Conservation (phyloP, 371 early-diverging fungal genomes). For the Cokeromyces recurvatus region DNA sequence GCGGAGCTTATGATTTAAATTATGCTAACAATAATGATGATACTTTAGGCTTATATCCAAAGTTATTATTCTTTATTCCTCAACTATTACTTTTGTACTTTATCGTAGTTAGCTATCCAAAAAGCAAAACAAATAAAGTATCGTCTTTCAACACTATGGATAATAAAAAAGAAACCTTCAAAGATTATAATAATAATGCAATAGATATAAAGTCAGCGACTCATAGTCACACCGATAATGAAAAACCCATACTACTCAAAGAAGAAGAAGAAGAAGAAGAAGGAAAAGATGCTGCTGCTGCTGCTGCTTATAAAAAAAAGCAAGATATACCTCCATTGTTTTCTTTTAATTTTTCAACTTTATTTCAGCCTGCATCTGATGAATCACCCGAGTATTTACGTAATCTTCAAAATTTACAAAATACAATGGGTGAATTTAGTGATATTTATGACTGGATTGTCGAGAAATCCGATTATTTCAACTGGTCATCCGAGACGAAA, state of each 20-base stretch:
- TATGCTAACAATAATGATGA: neutral
- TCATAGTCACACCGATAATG: neutral
- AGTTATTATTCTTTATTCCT: constrained; percentile 29
- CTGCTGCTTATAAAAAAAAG: no score
- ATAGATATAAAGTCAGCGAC: neutral
- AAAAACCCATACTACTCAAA: neutral
- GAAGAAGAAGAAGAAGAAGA: no score
- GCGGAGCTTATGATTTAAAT: no score
- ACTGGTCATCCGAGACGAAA: constrained; percentile 32
- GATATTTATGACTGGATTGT: constrained; percentile 29
- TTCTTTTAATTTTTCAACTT: constrained; percentile 4
- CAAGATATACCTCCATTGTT: neutral
- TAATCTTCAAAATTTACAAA: constrained; percentile 42
- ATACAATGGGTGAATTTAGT: constrained; percentile 38
- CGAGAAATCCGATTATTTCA: constrained; percentile 17
- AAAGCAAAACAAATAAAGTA: neutral
- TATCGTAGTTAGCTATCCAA: constrained; percentile 7
- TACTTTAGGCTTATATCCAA: constrained; percentile 34
- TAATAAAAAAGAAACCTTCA: no score
- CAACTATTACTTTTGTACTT: constrained; percentile 21
- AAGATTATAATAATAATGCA: neutral
- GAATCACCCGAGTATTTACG: constrained; percentile 37
- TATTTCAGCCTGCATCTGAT: constrained; percentile 17
- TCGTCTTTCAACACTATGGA: no score
- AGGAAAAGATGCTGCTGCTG: no score